Base-by-base conservation (phyloP, 1,284 basidiomycete genomes). In the Veloboletus limbatus region DNA sequence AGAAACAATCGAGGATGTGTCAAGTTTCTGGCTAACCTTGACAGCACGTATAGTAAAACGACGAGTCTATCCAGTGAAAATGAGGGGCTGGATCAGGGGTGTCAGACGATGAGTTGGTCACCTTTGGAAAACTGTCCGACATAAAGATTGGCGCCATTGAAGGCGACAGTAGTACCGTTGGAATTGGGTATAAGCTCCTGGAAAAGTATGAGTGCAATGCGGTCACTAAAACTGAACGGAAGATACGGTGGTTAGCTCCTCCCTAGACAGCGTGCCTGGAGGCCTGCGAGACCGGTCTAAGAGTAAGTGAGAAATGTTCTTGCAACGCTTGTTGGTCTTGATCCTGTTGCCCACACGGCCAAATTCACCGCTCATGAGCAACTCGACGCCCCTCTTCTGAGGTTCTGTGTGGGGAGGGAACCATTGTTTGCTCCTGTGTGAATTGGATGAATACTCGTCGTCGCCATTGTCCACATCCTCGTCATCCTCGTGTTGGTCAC, bases 101-200 rank as follows among this genome's bases (percentile, higher is more conserved):
- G 54, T 43, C 57, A 62, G 64, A 48, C 63, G 59, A 34, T 54
- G 38, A 43, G n/a, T 44, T 25, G 56, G 52, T 46, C 50, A 84
- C 88, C 88, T 55, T 75, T 74, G 13, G 92, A 94, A 67, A 87
- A 98, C 65, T 97, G 95, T 0, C 92, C 97, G 10, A 87, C 91
- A 63, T 99, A 99, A 26, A 94, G 85, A 48, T 93, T 91, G 11
- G 83, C 73, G 4, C 77, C 75, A 58, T 94, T 94, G 28, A 76
- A 73, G 2, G 92, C 91, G 0, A 98, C 94, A 10, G 92, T 81
- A 2, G 90, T 89, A 4, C 96, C 96, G 53, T 81, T 77, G 4
- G 87, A 81, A 60, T 97, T 97, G 1, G 95, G 96, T 9, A 97
- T 70, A 18, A 90, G 72, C 35, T 80, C 75, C 87, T 92, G 55